Evolutionary conservation across 805 yeast species (phyloP), one percentile per base, ranked within the genome.

Genomic region (Millerago galiae): DNA sequence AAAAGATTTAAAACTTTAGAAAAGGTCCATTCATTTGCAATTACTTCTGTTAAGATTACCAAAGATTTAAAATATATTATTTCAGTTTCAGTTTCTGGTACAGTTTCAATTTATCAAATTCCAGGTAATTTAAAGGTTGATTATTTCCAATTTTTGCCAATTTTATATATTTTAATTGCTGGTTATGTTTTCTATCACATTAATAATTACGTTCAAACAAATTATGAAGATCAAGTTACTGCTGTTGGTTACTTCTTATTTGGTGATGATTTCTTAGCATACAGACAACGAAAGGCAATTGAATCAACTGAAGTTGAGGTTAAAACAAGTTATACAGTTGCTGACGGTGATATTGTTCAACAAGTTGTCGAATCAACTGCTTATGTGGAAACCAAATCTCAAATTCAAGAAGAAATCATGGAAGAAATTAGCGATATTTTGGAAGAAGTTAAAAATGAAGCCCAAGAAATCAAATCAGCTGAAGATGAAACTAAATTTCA

Each of bases 1-100:
- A 68, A 72, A 34, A 60, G 72, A 11, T 52, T 77, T 21, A 76
- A 72, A 44, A 63, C 69, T 7, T 65, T 78, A 42, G 72, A 72
- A 34, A 75, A 82, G 46, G 79, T 84, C n/a, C 96, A 89, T 59
- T 67, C 72, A 8, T 85, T 85, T 59, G 88, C 95, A 21, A 79
- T 88, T 40, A 88, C 96, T 0, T 72, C 75, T 35, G 77, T 86
- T 9, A 66, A 77, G 3, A 80, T 87, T 46, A 80, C 88, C 5
- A 27, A 26, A 4, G 45, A 42, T 17, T 21, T 34, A 30, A 40
- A 42, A 24, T 35, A 34, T 14, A 26, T 42, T n/a, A 25, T 42
- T 6, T 42, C 45, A 14, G 45, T 42, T 14, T 42, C 91, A 28
- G 95, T 90, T 2, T 85, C 93, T 3, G 81, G 83, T 47, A 72